Percentiles rank a stretch among this genome's conserved stretches.
Conservation (phyloP, 1,139 yeast genomes). For the Sugiyamaella japonica region DNA sequence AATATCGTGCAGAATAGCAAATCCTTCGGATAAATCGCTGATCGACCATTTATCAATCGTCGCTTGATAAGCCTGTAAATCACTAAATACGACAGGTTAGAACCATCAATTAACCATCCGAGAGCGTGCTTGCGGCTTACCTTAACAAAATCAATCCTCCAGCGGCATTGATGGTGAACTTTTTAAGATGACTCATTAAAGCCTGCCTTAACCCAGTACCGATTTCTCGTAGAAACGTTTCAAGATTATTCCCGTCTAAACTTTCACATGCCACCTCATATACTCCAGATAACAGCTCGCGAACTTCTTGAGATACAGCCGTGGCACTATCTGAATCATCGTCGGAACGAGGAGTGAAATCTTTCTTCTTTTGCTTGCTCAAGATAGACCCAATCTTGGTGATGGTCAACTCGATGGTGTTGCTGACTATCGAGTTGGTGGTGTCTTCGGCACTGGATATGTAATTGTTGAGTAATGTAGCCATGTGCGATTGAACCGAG, state of each 20-base stretch:
- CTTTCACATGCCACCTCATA: slow-evolving; percentile 37
- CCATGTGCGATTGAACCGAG: slow-evolving; percentile 60
- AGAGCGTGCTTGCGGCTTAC: slow-evolving; percentile 14
- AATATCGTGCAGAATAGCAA: slow-evolving; percentile 73
- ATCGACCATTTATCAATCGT: slow-evolving; percentile 71
- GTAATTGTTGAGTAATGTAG: slow-evolving; percentile 64
- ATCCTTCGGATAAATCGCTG: slow-evolving; percentile 63
- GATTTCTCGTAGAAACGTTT: slow-evolving; percentile 54
- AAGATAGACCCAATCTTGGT: slow-evolving; percentile 43
- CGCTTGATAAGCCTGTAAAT: slow-evolving; percentile 75
- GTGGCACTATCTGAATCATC: slow-evolving; percentile 45
- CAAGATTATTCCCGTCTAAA: slow-evolving; percentile 56
- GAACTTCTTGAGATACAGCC: slow-evolving; percentile 60
- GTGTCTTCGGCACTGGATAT: slow-evolving; percentile 68
- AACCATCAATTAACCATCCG: background rate
- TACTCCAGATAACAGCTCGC: slow-evolving; percentile 53
- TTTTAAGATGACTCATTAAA: slow-evolving; percentile 71
- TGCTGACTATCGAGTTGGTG: slow-evolving; percentile 63
- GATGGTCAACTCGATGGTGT: slow-evolving; percentile 50
- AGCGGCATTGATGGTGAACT: slow-evolving; percentile 70
- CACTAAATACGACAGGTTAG: slow-evolving; percentile 41
- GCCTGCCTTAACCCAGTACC: slow-evolving; percentile 62
- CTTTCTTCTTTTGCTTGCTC: slow-evolving; percentile 63
- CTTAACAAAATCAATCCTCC: slow-evolving; percentile 84
- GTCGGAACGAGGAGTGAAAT: slow-evolving; percentile 52